Conservation (phyloP, 257 asterid species). For the Solanum commersonii region DNA sequence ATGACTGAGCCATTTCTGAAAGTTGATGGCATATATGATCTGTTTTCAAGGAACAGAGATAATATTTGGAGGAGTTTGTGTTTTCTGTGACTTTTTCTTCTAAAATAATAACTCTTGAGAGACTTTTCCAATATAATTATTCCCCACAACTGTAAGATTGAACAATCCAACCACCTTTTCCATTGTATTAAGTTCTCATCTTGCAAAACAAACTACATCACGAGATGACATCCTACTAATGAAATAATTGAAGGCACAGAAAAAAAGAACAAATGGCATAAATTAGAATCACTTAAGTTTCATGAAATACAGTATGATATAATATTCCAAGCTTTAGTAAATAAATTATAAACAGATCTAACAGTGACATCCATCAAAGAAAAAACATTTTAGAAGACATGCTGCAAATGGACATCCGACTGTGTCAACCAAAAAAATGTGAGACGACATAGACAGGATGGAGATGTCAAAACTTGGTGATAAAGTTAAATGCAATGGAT, state of each 20-base stretch:
- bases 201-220: neutral
- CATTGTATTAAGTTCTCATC: too few relatives aligned
- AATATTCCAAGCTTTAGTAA: neutral
- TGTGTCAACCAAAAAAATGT: neutral
- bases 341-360: neutral
- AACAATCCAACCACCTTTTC: too few relatives aligned
- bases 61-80: too few relatives aligned
- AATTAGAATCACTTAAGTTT: neutral
- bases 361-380: neutral
- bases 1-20: too few relatives aligned
- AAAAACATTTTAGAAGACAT: neutral
- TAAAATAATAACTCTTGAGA: too few relatives aligned
- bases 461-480: neutral
- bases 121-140: too few relatives aligned
- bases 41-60: too few relatives aligned
- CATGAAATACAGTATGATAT: neutral
- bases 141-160: too few relatives aligned
- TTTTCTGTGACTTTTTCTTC: too few relatives aligned
- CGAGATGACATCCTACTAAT: neutral
- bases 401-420: neutral
- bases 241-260: neutral
- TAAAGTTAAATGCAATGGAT: neutral
- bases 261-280: neutral
- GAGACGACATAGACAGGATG: neutral
- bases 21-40: too few relatives aligned